These are phyloP conservation scores for Akanthomyces muscarius DNA, from an alignment of 2,329 filamentous ascomycete genomes.

Conservation along the genomic window DNA sequence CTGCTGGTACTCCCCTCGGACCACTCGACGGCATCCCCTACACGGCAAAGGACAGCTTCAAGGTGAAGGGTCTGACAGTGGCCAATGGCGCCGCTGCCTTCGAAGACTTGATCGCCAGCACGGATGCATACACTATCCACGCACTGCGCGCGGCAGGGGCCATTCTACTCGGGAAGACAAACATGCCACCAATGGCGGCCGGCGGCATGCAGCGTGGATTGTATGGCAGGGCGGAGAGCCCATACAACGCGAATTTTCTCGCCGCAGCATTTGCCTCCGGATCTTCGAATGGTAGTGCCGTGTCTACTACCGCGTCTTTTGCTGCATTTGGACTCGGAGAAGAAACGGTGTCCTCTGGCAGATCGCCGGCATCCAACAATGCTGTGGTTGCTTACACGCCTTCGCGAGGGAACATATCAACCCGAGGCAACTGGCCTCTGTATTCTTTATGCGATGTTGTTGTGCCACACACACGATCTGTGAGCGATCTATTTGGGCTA, in stretches of 20 bases:
- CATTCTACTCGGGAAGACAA: slow-evolving; percentile 36
- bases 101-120: slow-evolving; percentile 42
- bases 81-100: slow-evolving; percentile 54
- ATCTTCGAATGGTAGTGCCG: slow-evolving; percentile 52
- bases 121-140: slow-evolving; percentile 49
- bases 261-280: slow-evolving; percentile 52
- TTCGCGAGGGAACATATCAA: slow-evolving; percentile 46
- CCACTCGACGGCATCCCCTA: slow-evolving; percentile 53
- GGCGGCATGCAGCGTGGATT: slow-evolving; percentile 53
- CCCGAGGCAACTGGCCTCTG: slow-evolving; percentile 49
- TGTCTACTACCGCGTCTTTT: slow-evolving; percentile 46
- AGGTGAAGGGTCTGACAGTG: slow-evolving; percentile 48
- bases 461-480: slow-evolving; percentile 46
- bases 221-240: slow-evolving; percentile 51
- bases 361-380: slow-evolving; percentile 52
- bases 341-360: slow-evolving; percentile 52
- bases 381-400: slow-evolving; percentile 51
- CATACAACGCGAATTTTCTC: slow-evolving; percentile 49
- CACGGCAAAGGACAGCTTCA: slow-evolving; percentile 56
- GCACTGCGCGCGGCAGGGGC: slow-evolving; percentile 46
- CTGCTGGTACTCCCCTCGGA: slow-evolving; percentile 15
- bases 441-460: slow-evolving; percentile 52
- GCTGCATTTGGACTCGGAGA: slow-evolving; percentile 48
- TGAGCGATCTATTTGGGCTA: slow-evolving; percentile 45
- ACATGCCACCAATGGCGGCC: slow-evolving; percentile 44